Evolutionary conservation across 2,329 filamentous ascomycete species (phyloP).

Genomic region (Pyricularia pennisetigena): DNA sequence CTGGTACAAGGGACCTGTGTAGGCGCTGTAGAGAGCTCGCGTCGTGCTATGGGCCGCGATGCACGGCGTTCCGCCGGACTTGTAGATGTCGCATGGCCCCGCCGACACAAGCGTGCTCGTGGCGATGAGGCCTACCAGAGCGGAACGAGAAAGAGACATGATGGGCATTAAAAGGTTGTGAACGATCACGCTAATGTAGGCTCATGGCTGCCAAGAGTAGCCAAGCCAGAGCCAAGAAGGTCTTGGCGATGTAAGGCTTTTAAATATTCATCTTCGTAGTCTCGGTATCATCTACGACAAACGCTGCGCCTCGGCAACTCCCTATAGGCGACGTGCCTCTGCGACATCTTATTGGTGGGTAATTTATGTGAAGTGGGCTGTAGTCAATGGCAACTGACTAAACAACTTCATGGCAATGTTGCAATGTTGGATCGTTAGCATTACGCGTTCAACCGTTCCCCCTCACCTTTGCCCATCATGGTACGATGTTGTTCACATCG

Average conservation of each 20-base stretch:
- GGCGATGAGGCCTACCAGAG: not conserved
- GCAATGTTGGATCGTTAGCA: not conserved
- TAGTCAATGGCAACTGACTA: not conserved
- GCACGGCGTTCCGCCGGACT: constrained; percentile 48
- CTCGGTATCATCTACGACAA: not conserved
- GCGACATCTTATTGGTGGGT: not conserved
- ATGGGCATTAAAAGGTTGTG: not conserved
- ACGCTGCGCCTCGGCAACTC: not conserved
- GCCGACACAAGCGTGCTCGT: constrained; percentile 25
- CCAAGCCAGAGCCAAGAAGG: not conserved
- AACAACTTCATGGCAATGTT: not conserved
- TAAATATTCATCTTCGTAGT: not conserved
- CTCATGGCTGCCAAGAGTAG: not conserved
- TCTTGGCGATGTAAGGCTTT: not conserved
- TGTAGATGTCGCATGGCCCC: constrained; percentile 53
- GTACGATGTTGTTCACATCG: not conserved
- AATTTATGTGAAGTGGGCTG: not conserved
- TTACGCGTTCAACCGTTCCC: not conserved
- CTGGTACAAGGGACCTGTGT: constrained; percentile 46
- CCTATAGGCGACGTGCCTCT: not conserved
- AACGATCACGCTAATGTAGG: not conserved
- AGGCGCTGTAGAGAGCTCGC: constrained; percentile 47
- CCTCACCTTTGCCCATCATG: not conserved
- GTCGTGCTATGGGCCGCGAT: constrained; percentile 57
- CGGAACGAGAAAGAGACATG: not conserved